Evolutionary conservation across 305 asterid species (phyloP), one percentile per base, ranked within the genome.

Genomic region (Fraxinus latifolia): DNA sequence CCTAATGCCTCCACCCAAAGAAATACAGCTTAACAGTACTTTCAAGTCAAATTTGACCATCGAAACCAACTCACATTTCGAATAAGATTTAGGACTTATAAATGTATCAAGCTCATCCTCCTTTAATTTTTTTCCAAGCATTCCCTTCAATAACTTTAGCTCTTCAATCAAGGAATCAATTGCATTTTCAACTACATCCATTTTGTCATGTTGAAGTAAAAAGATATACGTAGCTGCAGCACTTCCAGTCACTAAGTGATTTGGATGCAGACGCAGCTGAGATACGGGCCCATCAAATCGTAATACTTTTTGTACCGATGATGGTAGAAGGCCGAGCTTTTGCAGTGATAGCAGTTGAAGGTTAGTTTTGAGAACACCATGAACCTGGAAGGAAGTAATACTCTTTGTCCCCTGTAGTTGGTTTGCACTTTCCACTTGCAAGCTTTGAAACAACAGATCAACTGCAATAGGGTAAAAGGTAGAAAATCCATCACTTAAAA

Each of bases 351-450:
- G 74, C 87, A 96, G 86, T 76, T 96, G 99, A 80, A 96, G 88
- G 88, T 94, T 96, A 86, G 99, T 96, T 89, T 92, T 96, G 80
- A 96, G 98, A 84, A 93, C 92, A 84, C 99, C 98, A 80, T 96
- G 97, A 87, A 96, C 92, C 91, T 94, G 98, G 87, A 92, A 90
- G 74, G 97, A 89, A 79, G 94, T 89, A 77, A 91, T 83, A 85
- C 42, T 90, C 83, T 83, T 79, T 77, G 85, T 86, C 79, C 85
- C 89, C 58, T 50, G 50, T 32, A 82, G 84, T 78, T 78, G 88
- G 82, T 81, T 84, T 71, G 85, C 77, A 77, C 81, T 84, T 80
- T 84, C 91, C 87, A 85, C 81, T 47, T 87, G 95, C 89, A 94
- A 89, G 90, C 98, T 92, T 87, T 94, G 97, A 88, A 92, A 93